These are phyloP conservation scores for Cadophora sp. DNA, from an alignment of 2,329 filamentous ascomycete genomes.

Conservation along the genomic window DNA sequence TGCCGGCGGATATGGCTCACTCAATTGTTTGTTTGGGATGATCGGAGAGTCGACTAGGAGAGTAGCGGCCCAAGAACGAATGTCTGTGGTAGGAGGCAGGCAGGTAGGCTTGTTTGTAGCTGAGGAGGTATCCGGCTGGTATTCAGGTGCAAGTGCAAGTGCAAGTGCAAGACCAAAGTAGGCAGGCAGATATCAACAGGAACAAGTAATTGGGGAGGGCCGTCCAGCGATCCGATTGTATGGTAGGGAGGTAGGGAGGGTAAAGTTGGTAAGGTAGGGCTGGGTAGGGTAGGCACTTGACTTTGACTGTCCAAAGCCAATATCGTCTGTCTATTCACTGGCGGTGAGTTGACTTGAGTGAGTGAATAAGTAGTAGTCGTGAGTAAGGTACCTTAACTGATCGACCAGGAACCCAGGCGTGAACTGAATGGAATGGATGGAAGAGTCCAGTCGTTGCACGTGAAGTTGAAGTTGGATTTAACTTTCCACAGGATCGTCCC, in stretches of 20 bases:
- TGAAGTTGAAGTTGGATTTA: constrained; percentile 12
- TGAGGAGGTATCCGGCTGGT: background rate
- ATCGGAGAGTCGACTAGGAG: background rate
- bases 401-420: no score
- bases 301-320: background rate
- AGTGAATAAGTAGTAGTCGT: background rate
- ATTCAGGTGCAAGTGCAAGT: constrained; percentile 4
- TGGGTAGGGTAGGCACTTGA: no score
- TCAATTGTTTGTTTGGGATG: background rate
- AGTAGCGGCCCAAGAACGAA: constrained; percentile 7
- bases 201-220: background rate
- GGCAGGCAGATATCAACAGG: constrained; percentile 3
- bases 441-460: background rate
- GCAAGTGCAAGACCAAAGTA: background rate
- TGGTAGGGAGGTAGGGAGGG: background rate
- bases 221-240: constrained; percentile 8
- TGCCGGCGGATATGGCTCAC: background rate
- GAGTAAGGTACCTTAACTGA: background rate
- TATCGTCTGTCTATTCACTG: background rate
- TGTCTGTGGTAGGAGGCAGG: background rate
- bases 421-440: no score
- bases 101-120: background rate
- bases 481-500: constrained; percentile 1
- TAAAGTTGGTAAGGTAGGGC: background rate
- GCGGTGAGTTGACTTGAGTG: background rate